These are phyloP conservation scores for Fraxinus xanthoxyloides DNA, from an alignment of 305 asterid genomes.

Conservation along the genomic window DNA sequence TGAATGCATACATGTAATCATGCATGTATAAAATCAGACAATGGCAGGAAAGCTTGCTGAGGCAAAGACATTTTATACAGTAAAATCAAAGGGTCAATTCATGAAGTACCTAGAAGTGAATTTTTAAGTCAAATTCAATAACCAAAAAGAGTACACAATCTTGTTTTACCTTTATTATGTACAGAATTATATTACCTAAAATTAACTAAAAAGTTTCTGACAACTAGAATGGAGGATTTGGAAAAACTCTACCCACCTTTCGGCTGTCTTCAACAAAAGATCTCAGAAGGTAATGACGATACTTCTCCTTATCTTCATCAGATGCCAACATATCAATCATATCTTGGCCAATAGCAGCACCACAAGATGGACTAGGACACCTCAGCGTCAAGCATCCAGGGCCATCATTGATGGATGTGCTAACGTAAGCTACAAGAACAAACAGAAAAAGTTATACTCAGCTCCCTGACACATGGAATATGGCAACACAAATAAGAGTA, in stretches of 20 bases:
- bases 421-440: slow-evolving; percentile 66
- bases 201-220: neutral
- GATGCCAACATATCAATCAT: slow-evolving; percentile 54
- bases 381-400: slow-evolving; percentile 86
- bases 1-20: slow-evolving; percentile 8
- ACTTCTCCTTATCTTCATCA: slow-evolving; percentile 63
- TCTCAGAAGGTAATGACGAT: slow-evolving; percentile 72
- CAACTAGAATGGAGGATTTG: slow-evolving; percentile 3
- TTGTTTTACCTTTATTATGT: neutral
- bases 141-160: neutral
- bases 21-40: neutral
- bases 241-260: slow-evolving; percentile 48
- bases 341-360: slow-evolving; percentile 73
- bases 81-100: neutral
- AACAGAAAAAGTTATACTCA: slow-evolving; percentile 8
- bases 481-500: slow-evolving; percentile 11
- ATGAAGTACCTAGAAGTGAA: neutral
- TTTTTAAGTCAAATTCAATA: neutral
- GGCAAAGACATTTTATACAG: neutral
- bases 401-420: slow-evolving; percentile 81
- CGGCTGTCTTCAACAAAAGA: slow-evolving; percentile 84
- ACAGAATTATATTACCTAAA: neutral
- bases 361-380: slow-evolving; percentile 86
- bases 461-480: neutral
- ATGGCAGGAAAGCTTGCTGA: slow-evolving; percentile 8